phyloP scores from a whole-genome alignment of 345 rosid species.

The Eucalyptus rudis region DNA sequence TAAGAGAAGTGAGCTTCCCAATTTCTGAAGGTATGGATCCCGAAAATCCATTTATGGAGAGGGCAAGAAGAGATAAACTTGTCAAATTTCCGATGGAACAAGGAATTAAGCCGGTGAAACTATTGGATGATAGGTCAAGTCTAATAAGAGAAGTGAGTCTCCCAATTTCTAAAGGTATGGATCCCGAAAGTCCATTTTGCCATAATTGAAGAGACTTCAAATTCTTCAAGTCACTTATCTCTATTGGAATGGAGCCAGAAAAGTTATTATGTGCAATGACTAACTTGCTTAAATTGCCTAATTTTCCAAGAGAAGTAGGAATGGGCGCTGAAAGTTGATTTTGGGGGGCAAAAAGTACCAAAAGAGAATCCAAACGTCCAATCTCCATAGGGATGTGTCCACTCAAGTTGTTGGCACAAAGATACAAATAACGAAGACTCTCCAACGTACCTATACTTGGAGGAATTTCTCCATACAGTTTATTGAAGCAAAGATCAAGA shows the following conservation, averaged over 20 bases:
- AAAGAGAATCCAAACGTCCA: no score
- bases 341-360: no score
- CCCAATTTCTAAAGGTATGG: no score
- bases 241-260: background rate
- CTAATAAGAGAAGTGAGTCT: no score
- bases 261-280: background rate
- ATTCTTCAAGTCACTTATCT: background rate
- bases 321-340: no score
- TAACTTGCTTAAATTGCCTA: no score
- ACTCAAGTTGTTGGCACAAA: background rate
- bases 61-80: rapidly evolving
- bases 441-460: background rate
- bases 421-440: background rate
- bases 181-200: background rate
- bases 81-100: background rate
- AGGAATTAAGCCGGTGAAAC: no score
- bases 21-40: background rate
- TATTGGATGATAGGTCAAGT: no score
- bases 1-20: background rate
- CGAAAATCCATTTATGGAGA: no score
- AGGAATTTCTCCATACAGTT: background rate
- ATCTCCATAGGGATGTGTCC: no score
- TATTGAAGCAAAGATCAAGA: background rate
- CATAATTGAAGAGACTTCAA: background rate
- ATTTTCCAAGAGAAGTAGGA: no score